These are phyloP conservation scores for Reticulascus tulasneorum DNA, from an alignment of 2,329 filamentous ascomycete genomes.

Conservation along the genomic window DNA sequence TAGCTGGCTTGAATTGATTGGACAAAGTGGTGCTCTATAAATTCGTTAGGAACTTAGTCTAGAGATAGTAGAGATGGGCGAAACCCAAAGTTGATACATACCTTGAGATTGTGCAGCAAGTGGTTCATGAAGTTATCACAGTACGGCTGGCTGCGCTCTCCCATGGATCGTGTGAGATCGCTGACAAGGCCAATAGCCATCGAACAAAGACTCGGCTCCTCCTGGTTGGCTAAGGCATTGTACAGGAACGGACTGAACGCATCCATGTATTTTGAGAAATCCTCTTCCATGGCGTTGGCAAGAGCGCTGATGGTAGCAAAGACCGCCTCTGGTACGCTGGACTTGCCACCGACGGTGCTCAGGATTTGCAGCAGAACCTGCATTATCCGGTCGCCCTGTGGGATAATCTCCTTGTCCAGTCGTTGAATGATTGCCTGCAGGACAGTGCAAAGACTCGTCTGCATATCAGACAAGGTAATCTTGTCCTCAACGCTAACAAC, in stretches of 20 bases:
- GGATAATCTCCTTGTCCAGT: conserved; percentile 84
- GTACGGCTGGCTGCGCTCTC: conserved; percentile 86
- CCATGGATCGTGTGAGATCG: conserved; percentile 89
- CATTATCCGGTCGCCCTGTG: conserved; percentile 94
- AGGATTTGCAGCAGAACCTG: conserved; percentile 79
- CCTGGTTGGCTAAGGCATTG: conserved; percentile 91
- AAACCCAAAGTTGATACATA: conserved; percentile 48
- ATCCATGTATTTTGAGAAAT: conserved; percentile 97
- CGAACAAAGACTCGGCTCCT: conserved; percentile 88
- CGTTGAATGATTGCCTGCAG: conserved; percentile 88
- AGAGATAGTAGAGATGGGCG: no score
- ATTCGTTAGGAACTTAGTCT: conserved; percentile 25
- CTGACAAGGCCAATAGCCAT: conserved; percentile 98
- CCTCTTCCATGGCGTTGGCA: conserved; percentile 84
- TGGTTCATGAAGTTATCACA: conserved; percentile 99
- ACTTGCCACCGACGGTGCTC: conserved; percentile 73
- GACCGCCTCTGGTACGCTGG: conserved; percentile 87
- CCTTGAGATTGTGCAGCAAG: conserved; percentile 83
- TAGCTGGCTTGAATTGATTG: conserved; percentile 97
- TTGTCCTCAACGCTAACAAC: conserved; percentile 96
- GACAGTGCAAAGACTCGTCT: conserved; percentile 90
- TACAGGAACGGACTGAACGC: conserved; percentile 89
- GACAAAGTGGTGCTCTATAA: conserved; percentile 73
- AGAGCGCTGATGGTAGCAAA: conserved; percentile 92
- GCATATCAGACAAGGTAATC: conserved; percentile 94